Evolutionary conservation across 306 rosid genomes (phyloP).

Genomic region (Trifolium repens): DNA sequence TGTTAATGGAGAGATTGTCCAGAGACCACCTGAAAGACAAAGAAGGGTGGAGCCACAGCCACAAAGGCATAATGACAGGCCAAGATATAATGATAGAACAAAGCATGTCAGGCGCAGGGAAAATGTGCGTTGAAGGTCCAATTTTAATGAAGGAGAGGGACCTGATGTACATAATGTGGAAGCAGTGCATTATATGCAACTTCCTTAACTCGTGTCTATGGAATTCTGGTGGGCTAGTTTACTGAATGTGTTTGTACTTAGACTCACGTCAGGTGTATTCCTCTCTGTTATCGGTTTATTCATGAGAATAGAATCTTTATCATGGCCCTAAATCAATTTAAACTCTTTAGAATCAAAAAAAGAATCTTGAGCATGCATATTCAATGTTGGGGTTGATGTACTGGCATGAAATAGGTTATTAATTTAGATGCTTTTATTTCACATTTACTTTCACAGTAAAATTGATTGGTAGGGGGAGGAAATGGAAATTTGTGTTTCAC

Average conservation of each 20-base stretch:
- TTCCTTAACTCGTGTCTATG: conserved; percentile 21
- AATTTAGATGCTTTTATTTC: too few relatives aligned
- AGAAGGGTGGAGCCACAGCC: conserved; percentile 96
- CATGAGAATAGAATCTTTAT: neutral
- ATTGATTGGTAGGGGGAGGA: too few relatives aligned
- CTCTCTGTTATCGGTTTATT: conserved; percentile 16
- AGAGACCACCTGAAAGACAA: conserved; percentile 93
- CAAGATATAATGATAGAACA: conserved; percentile 90
- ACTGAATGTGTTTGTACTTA: neutral
- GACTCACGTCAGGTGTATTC: conserved; percentile 10
- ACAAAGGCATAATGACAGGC: conserved; percentile 82
- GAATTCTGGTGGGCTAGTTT: conserved; percentile 11
- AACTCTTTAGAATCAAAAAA: neutral
- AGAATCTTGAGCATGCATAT: conserved; percentile 17
- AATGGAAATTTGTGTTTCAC: too few relatives aligned
- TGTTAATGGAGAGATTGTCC: conserved; percentile 96
- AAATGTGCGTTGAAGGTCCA: conserved; percentile 57
- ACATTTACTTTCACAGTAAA: too few relatives aligned
- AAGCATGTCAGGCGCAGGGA: conserved; percentile 77
- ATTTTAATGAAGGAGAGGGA: conserved; percentile 9
- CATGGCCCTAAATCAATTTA: neutral
- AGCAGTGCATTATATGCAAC: conserved; percentile 40
- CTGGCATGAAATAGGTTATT: too few relatives aligned
- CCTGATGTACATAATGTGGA: conserved; percentile 38
- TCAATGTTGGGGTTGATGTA: neutral